Conservation (phyloP, 2,329 filamentous ascomycete genomes). For the Fusarium floridanum region DNA sequence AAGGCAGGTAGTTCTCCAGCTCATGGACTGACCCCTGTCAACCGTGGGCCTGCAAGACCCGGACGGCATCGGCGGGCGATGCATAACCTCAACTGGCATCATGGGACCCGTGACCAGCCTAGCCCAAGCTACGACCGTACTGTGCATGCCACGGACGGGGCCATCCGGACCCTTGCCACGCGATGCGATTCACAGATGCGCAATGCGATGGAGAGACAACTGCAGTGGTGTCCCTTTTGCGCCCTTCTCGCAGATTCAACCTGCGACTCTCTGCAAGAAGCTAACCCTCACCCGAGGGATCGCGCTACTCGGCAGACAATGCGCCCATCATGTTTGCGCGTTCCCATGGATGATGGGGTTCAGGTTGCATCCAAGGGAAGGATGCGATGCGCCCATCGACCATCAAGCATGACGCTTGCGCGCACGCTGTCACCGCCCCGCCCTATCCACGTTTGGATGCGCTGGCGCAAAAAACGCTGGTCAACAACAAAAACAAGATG, state of each 20-base stretch:
- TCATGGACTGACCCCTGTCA: constrained; percentile 40
- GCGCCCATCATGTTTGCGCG: constrained; percentile 21
- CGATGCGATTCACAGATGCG: constrained; percentile 40
- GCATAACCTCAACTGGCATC: constrained; percentile 34
- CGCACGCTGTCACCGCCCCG: constrained; percentile 48
- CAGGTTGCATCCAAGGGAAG: constrained; percentile 36
- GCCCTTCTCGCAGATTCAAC: background rate
- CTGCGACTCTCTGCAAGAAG: background rate
- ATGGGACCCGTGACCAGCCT: constrained; percentile 34
- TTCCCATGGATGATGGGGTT: constrained; percentile 23
- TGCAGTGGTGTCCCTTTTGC: constrained; percentile 4
- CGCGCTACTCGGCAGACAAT: constrained; percentile 30
- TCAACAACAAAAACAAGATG: constrained; percentile 47
- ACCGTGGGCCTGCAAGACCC: constrained; percentile 26
- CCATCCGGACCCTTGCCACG: constrained; percentile 41
- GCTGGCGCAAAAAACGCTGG: constrained; percentile 43
- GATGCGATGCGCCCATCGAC: constrained; percentile 46
- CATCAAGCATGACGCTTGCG: constrained; percentile 48
- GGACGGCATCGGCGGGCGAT: constrained; percentile 37
- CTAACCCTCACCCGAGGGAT: background rate
- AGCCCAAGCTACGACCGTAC: constrained; percentile 23
- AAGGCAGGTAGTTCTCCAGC: constrained; percentile 7
- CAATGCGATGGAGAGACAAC: constrained; percentile 29
- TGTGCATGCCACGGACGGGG: constrained; percentile 35
- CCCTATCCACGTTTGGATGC: constrained; percentile 46